These are phyloP conservation scores for Ogataea nitratoaversa DNA, from an alignment of 805 yeast species.

Conservation along the genomic window DNA sequence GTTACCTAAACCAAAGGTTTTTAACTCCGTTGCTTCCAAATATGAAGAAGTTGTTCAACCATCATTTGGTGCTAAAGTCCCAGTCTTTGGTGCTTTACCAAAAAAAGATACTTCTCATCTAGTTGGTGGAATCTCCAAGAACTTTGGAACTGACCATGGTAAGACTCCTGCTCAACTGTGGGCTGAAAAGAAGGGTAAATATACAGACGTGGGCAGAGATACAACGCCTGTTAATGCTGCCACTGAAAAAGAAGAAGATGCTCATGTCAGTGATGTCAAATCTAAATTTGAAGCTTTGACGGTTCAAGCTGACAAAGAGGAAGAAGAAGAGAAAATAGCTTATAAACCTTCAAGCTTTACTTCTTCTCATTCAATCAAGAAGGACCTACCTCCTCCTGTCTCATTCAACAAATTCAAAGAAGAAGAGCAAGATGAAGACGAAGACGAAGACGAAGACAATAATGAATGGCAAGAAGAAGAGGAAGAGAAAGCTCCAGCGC, in stretches of 20 bases:
- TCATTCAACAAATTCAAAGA: slow-evolving; percentile 9
- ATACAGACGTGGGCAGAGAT: slow-evolving; percentile 36
- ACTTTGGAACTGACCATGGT: slow-evolving; percentile 67
- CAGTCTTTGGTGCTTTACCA: slow-evolving; percentile 26
- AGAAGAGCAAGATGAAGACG: slow-evolving; percentile 17
- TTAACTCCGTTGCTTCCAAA: slow-evolving; percentile 46
- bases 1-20: slow-evolving; percentile 59
- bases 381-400: slow-evolving; percentile 9
- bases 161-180: slow-evolving; percentile 93
- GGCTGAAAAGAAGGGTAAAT: slow-evolving; percentile 86
- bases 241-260: slow-evolving; percentile 21
- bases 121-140: slow-evolving; percentile 55
- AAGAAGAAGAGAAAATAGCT: slow-evolving; percentile 21
- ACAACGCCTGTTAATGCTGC: slow-evolving; percentile 30
- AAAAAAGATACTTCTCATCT: slow-evolving; percentile 39
- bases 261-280: slow-evolving; percentile 31
- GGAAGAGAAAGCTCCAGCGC: slow-evolving; percentile 27
- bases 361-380: slow-evolving; percentile 20
- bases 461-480: slow-evolving; percentile 17
- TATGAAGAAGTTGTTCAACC: slow-evolving; percentile 36
- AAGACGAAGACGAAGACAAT: slow-evolving; percentile 17
- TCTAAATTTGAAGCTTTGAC: slow-evolving; percentile 28
- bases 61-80: slow-evolving; percentile 34
- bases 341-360: slow-evolving; percentile 12
- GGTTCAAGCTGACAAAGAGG: slow-evolving; percentile 22